A percentile compares a stretch with the other conserved stretches of the same genome.
Conservation (phyloP, 2,329 filamentous ascomycete species). For the Aspergillus sp. region DNA sequence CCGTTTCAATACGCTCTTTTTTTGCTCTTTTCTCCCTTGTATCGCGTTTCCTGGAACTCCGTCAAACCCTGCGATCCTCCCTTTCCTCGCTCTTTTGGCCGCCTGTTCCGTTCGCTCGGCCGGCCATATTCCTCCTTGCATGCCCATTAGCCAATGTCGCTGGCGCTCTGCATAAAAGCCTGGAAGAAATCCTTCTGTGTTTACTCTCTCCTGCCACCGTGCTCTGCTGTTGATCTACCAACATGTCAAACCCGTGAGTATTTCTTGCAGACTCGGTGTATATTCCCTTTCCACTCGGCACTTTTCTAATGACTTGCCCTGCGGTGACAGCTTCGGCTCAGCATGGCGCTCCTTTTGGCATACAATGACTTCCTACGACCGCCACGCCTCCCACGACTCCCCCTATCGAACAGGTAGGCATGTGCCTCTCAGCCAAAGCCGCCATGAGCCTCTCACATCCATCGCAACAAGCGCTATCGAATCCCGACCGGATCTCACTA, state of each 20-base stretch:
- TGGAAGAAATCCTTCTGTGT: constrained; percentile 6
- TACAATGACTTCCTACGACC: constrained; percentile 75
- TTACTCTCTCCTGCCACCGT: constrained; percentile 1
- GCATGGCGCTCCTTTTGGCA: constrained; percentile 94
- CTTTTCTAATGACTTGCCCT: not conserved
- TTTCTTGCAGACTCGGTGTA: not conserved
- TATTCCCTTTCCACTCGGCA: not conserved
- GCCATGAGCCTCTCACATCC: constrained; percentile 79
- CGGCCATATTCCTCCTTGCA: constrained; percentile 5
- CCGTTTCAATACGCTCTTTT: constrained; percentile 13
- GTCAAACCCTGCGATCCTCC: constrained; percentile 10
- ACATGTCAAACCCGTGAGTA: constrained; percentile 25
- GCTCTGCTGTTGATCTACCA: constrained; percentile 10
- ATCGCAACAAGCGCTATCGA: constrained; percentile 83
- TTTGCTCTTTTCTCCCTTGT: constrained; percentile 7
- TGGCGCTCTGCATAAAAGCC: constrained; percentile 11
- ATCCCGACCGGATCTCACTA: constrained; percentile 79
- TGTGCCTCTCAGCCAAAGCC: constrained; percentile 79
- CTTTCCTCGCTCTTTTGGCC: constrained; percentile 16
- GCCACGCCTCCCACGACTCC: constrained; percentile 88
- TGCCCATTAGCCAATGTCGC: constrained; percentile 16
- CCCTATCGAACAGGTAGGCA: constrained; percentile 89
- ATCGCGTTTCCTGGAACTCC: constrained; percentile 1
- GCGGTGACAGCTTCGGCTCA: constrained; percentile 58
- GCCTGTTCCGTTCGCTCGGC: not conserved